phyloP scores from a whole-genome alignment of 805 yeast species.

The Cyberlindnera misumaiensis region DNA sequence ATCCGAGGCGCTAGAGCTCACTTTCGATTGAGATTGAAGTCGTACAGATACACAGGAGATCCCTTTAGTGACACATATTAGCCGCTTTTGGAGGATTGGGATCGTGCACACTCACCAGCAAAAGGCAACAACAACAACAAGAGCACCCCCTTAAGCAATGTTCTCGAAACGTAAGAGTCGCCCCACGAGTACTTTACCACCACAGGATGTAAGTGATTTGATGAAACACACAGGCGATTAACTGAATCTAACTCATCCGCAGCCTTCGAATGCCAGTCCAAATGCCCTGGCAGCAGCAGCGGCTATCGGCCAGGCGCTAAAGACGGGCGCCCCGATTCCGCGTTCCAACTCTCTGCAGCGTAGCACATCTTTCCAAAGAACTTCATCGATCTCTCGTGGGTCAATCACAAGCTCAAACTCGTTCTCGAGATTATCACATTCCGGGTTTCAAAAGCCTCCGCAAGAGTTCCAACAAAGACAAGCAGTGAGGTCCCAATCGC shows the following conservation, averaged over 20 bases:
- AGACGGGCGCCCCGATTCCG: conserved; percentile 26
- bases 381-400: conserved; percentile 2
- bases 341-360: conserved; percentile 24
- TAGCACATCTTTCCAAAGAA: conserved; percentile 15
- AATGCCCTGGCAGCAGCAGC: conserved; percentile 62
- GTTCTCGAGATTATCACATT: conserved; percentile 11
- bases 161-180: conserved; percentile 3
- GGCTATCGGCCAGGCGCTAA: conserved; percentile 44
- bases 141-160: neutral
- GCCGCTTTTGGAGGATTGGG: no score
- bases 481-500: conserved; percentile 1
- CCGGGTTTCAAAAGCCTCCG: neutral
- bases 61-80: no score
- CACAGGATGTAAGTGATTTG: conserved; percentile 2
- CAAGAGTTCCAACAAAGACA: neutral
- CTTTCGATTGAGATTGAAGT: no score
- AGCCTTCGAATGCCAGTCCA: conserved; percentile 29
- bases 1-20: no score
- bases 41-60: no score
- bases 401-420: conserved; percentile 11
- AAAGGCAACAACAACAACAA: no score
- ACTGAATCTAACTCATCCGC: neutral
- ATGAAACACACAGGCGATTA: neutral
- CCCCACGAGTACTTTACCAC: conserved; percentile 2
- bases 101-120: no score